phyloP scores from a whole-genome alignment of 768 basidiomycete species.

The Sutorius australiensis region DNA sequence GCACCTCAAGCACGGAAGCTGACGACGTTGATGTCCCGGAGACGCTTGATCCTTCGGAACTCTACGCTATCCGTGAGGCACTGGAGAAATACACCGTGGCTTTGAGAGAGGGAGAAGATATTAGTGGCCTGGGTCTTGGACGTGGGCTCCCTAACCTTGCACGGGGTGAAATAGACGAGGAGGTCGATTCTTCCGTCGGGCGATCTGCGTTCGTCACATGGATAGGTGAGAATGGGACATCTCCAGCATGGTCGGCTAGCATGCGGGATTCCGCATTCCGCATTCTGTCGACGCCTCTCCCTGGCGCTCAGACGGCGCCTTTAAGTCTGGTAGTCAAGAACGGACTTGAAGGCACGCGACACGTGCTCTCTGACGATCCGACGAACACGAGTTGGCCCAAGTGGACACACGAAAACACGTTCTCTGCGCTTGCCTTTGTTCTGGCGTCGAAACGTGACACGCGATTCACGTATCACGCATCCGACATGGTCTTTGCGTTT shows the following conservation, averaged over 20 bases:
- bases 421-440: constrained; percentile 88
- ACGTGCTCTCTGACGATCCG: constrained; percentile 38
- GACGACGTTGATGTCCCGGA: constrained; percentile 75
- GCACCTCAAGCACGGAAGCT: constrained; percentile 28
- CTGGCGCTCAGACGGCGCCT: constrained; percentile 39
- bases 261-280: constrained; percentile 38
- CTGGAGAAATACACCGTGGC: constrained; percentile 83
- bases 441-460: constrained; percentile 89
- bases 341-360: constrained; percentile 69
- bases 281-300: constrained; percentile 70
- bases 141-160: constrained; percentile 74
- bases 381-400: constrained; percentile 22
- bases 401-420: constrained; percentile 83
- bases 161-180: constrained; percentile 88
- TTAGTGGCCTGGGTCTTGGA: constrained; percentile 61
- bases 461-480: constrained; percentile 76
- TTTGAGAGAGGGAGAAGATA: constrained; percentile 54
- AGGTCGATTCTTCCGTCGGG: constrained; percentile 76
- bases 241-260: constrained; percentile 41
- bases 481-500: constrained; percentile 68
- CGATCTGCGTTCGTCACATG: constrained; percentile 61
- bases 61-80: constrained; percentile 72
- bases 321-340: constrained; percentile 61
- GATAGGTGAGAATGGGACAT: constrained; percentile 50
- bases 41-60: constrained; percentile 81